These are phyloP conservation scores for Saxophila tyrrhenica DNA, from an alignment of 495 filamentous ascomycete genomes.

Conservation along the genomic window DNA sequence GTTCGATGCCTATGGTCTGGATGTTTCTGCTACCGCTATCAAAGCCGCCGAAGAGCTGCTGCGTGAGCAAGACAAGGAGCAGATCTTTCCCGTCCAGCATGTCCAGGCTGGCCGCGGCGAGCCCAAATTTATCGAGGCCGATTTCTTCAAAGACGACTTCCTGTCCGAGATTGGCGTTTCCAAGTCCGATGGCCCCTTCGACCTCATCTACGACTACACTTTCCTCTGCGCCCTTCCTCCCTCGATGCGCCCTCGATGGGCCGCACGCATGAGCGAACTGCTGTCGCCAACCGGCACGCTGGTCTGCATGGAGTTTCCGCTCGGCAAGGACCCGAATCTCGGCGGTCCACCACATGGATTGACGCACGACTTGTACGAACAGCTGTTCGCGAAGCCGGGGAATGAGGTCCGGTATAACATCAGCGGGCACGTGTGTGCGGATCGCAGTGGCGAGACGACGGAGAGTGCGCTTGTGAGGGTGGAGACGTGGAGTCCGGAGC, in stretches of 20 bases:
- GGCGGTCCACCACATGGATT: conserved; percentile 62
- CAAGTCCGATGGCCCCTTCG: conserved; percentile 43
- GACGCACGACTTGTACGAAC: conserved; percentile 51
- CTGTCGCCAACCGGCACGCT: conserved; percentile 50
- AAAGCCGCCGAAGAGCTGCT: conserved; percentile 41
- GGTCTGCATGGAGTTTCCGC: conserved; percentile 74
- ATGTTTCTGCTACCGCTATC: conserved; percentile 48
- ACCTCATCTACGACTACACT: conserved; percentile 78
- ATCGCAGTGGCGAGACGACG: conserved; percentile 31
- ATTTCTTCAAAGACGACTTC: conserved; percentile 66
- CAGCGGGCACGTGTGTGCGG: conserved; percentile 41
- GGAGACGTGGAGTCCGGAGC: conserved; percentile 51
- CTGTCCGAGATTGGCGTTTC: conserved; percentile 15
- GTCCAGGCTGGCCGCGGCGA: conserved; percentile 39
- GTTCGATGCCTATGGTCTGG: conserved; percentile 57
- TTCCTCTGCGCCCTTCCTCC: conserved; percentile 72
- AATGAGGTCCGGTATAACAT: conserved; percentile 50
- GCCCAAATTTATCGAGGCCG: conserved; percentile 50
- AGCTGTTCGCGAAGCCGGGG: conserved; percentile 55
- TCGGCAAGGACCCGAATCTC: conserved; percentile 49
- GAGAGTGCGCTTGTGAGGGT: conserved; percentile 45
- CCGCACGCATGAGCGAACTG: conserved; percentile 51
- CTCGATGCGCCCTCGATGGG: conserved; percentile 55
- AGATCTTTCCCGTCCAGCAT: conserved; percentile 37
- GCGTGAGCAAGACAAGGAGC: conserved; percentile 16